Evolutionary conservation across 2,329 filamentous ascomycete species (phyloP).

Genomic region (Periconia sp.): DNA sequence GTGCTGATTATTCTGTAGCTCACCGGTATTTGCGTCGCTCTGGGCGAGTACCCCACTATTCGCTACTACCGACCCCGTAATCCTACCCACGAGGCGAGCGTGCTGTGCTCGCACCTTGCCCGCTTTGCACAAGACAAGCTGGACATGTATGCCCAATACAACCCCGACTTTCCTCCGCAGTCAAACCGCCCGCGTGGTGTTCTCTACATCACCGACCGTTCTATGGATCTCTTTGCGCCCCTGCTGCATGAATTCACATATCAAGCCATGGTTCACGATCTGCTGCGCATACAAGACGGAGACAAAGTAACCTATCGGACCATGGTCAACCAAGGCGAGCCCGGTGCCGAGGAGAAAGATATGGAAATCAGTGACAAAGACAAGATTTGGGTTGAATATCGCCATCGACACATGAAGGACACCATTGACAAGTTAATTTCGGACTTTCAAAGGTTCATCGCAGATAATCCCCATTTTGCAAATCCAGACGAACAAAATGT

Average conservation of each 20-base stretch:
- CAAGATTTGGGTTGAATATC: constrained; percentile 92
- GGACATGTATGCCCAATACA: constrained; percentile 84
- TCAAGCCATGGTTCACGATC: constrained; percentile 96
- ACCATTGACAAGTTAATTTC: constrained; percentile 91
- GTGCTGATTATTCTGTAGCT: constrained; percentile 59
- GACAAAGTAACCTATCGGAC: constrained; percentile 90
- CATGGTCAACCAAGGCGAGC: constrained; percentile 73
- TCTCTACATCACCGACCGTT: constrained; percentile 85
- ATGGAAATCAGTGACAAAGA: constrained; percentile 92
- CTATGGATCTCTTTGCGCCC: constrained; percentile 89
- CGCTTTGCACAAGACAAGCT: constrained; percentile 91
- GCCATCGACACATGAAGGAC: constrained; percentile 97
- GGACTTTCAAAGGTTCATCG: constrained; percentile 91
- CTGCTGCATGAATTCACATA: constrained; percentile 97
- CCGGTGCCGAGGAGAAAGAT: constrained; percentile 79
- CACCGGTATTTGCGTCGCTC: constrained; percentile 82
- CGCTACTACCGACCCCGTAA: constrained; percentile 83
- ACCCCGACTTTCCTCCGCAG: constrained; percentile 83
- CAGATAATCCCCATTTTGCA: constrained; percentile 90
- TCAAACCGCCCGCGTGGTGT: constrained; percentile 79
- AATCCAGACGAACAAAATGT: constrained; percentile 71
- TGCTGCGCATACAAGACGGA: constrained; percentile 84
- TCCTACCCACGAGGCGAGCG: constrained; percentile 82
- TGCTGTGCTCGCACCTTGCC: constrained; percentile 86
- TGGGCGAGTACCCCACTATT: constrained; percentile 94